Percentiles rank a stretch among this genome's conserved stretches.
Evolutionary conservation across 805 yeast species (phyloP).

Genomic region (Candida boidinii): DNA sequence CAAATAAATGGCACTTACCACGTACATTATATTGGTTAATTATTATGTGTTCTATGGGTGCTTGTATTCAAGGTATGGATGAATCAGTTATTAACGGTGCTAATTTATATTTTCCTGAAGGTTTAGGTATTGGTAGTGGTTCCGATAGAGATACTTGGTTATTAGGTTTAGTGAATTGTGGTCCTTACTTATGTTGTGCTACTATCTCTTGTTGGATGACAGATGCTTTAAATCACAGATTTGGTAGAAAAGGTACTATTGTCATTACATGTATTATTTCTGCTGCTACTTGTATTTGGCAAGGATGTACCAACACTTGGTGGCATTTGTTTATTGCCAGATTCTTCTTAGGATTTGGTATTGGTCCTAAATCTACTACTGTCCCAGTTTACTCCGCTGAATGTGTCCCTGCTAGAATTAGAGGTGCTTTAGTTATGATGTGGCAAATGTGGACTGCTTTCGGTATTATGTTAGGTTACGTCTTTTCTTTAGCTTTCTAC

Average conservation of each 20-base stretch:
- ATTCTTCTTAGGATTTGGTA: slow-evolving; percentile 56
- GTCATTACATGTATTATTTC: slow-evolving; percentile 56
- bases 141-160: slow-evolving; percentile 45
- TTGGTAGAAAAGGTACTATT: slow-evolving; percentile 62
- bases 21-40: slow-evolving; percentile 44
- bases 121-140: slow-evolving; percentile 40
- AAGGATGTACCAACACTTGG: slow-evolving; percentile 57
- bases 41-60: slow-evolving; percentile 65
- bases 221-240: slow-evolving; percentile 44
- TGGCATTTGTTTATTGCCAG: slow-evolving; percentile 61
- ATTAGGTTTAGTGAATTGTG: slow-evolving; percentile 57
- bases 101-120: slow-evolving; percentile 47
- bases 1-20: slow-evolving; percentile 38
- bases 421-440: slow-evolving; percentile 65
- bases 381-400: slow-evolving; percentile 66
- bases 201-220: slow-evolving; percentile 56
- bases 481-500: slow-evolving; percentile 55
- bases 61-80: slow-evolving; percentile 77
- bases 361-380: slow-evolving; percentile 72
- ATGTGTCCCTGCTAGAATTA: slow-evolving; percentile 49
- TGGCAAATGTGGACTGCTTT: slow-evolving; percentile 73
- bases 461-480: slow-evolving; percentile 68
- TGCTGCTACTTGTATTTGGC: slow-evolving; percentile 60
- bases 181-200: slow-evolving; percentile 63
- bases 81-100: slow-evolving; percentile 74